These are phyloP conservation scores for Neurospora sp. DNA, from an alignment of 2,329 filamentous ascomycete species.

Conservation along the genomic window DNA sequence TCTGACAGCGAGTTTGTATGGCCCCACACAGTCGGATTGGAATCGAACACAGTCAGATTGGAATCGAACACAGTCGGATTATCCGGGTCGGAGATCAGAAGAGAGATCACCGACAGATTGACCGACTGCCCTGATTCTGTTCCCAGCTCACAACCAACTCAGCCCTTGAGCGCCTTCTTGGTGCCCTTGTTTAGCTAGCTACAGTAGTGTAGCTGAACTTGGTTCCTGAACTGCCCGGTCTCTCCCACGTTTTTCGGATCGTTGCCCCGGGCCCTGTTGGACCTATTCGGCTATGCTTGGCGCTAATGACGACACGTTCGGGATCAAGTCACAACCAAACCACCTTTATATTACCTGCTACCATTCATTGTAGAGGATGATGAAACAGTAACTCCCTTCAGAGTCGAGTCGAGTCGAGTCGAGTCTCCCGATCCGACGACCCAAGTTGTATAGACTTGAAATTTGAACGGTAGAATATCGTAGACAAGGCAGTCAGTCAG, in stretches of 20 bases:
- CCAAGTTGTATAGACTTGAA: too few species aligned
- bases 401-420: too few species aligned
- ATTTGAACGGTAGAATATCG: too few species aligned
- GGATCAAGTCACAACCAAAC: not conserved
- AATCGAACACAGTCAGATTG: too few species aligned
- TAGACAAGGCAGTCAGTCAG: too few species aligned
- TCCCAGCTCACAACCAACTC: not conserved
- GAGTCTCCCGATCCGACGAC: too few species aligned
- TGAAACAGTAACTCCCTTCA: not conserved
- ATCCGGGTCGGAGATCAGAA: too few species aligned
- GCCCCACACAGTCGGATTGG: too few species aligned
- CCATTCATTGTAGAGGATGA: not conserved
- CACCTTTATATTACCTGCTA: too few species aligned
- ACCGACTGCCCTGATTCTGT: not conserved
- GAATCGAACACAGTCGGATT: too few species aligned
- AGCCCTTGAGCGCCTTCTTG: not conserved
- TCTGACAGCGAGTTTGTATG: too few species aligned
- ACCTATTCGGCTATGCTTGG: not conserved
- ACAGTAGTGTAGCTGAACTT: not conserved
- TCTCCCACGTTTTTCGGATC: not conserved
- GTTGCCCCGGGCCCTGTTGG: not conserved
- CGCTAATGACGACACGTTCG: not conserved
- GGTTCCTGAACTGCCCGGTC: not conserved
- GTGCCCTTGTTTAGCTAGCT: not conserved
- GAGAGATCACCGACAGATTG: not conserved